Percentiles rank a stretch among this genome's conserved stretches.
phyloP scores from a whole-genome alignment of 495 filamentous ascomycete genomes.

The Penicillium pulvis region DNA sequence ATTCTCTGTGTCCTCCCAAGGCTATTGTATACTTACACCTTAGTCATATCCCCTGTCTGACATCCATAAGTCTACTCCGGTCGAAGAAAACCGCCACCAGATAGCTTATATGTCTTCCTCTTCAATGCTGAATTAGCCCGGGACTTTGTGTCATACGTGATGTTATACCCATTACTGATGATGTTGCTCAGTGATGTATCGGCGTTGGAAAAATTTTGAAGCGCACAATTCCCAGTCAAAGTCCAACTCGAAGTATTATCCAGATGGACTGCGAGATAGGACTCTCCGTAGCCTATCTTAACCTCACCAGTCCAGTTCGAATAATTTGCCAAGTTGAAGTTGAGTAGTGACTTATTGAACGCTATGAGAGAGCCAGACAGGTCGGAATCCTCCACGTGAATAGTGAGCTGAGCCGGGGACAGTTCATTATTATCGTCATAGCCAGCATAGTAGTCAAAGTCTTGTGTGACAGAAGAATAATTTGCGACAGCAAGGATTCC shows the following conservation, averaged over 20 bases:
- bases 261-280: slow-evolving; percentile 12
- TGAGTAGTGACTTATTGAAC: slow-evolving; percentile 14
- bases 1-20: too few species aligned
- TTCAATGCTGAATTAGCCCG: slow-evolving; percentile 11
- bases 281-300: slow-evolving; percentile 12
- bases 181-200: slow-evolving; percentile 11
- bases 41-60: too few species aligned
- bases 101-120: slow-evolving; percentile 12
- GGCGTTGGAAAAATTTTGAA: slow-evolving; percentile 20
- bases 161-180: slow-evolving; percentile 5
- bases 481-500: slow-evolving; percentile 18
- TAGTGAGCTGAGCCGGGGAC: slow-evolving; percentile 8
- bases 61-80: too few species aligned
- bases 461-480: slow-evolving; percentile 19
- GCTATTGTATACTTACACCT: too few species aligned
- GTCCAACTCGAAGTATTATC: slow-evolving; percentile 22
- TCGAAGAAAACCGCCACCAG: slow-evolving; percentile 18
- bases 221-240: slow-evolving; percentile 13
- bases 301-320: slow-evolving; percentile 16
- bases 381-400: slow-evolving; percentile 9
- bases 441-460: slow-evolving; percentile 20
- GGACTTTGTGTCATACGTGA: slow-evolving; percentile 10
- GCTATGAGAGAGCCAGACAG: slow-evolving; percentile 16
- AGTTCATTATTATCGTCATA: slow-evolving; percentile 17
- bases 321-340: slow-evolving; percentile 10